A percentile compares a stretch with the other conserved stretches of the same genome.
phyloP scores from a whole-genome alignment of 495 filamentous ascomycete species.

The Penicillium bovifimosum region DNA sequence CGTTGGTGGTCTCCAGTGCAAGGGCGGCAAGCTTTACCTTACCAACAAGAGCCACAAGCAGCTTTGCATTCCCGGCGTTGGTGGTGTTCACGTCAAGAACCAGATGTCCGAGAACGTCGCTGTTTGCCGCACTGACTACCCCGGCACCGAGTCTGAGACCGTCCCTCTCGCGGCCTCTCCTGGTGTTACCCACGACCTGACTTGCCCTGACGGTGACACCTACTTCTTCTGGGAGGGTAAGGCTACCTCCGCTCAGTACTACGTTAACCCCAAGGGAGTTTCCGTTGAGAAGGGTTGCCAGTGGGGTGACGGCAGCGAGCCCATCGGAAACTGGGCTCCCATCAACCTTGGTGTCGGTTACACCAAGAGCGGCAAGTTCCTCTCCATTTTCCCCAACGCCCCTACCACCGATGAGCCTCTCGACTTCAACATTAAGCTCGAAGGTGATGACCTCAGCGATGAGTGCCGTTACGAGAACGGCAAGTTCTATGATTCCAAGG shows the following conservation, averaged over 20 bases:
- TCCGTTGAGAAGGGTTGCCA: conserved; percentile 64
- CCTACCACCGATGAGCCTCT: conserved; percentile 56
- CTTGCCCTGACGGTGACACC: conserved; percentile 60
- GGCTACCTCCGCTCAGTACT: conserved; percentile 89
- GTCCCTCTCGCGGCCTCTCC: conserved; percentile 61
- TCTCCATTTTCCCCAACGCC: conserved; percentile 76
- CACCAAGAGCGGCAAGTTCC: conserved; percentile 60
- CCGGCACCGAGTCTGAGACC: conserved; percentile 78
- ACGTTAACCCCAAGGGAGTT: conserved; percentile 78
- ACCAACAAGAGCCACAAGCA: conserved; percentile 60
- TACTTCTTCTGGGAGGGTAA: conserved; percentile 76
- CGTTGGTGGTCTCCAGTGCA: conserved; percentile 80
- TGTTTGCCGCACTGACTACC: conserved; percentile 95
- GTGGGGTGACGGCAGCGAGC: conserved; percentile 61
- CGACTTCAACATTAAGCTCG: conserved; percentile 68
- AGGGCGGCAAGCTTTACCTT: conserved; percentile 66
- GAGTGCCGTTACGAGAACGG: conserved; percentile 69
- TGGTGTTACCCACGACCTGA: conserved; percentile 55
- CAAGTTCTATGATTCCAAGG: conserved; percentile 40
- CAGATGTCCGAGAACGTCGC: conserved; percentile 57
- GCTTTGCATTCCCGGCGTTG: conserved; percentile 71
- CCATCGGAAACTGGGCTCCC: conserved; percentile 84
- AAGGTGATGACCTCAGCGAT: conserved; percentile 57
- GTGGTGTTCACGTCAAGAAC: conserved; percentile 69
- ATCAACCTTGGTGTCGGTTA: conserved; percentile 80